Conservation (phyloP, 192 early-diverging fungal species). For the Podila epicladia region DNA sequence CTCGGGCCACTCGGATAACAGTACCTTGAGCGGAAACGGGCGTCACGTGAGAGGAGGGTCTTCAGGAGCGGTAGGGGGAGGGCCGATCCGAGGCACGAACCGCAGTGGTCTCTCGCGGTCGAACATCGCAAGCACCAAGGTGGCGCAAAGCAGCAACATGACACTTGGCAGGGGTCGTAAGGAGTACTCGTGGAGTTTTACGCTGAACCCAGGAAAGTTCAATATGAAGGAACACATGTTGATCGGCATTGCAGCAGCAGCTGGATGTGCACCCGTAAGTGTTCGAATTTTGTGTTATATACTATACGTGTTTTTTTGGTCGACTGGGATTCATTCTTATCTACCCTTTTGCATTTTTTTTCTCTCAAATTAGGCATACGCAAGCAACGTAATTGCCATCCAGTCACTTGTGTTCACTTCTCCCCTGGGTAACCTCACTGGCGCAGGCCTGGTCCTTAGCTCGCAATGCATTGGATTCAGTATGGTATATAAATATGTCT, state of each 20-base stretch:
- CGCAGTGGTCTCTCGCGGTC: slow-evolving; percentile 6
- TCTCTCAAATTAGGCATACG: slow-evolving; percentile 21
- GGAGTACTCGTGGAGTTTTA: slow-evolving; percentile 25
- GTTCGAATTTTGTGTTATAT: not conserved
- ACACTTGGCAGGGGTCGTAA: not conserved
- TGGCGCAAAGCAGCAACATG: not conserved
- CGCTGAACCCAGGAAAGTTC: slow-evolving; percentile 56
- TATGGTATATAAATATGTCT: slow-evolving; percentile 17
- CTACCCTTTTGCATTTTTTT: not conserved
- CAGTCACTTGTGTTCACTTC: slow-evolving; percentile 25
- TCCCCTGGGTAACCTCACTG: slow-evolving; percentile 21
- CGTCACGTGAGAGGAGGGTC: not conserved
- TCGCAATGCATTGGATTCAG: slow-evolving; percentile 47
- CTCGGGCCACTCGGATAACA: slow-evolving; percentile 10
- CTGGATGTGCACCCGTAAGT: slow-evolving; percentile 57
- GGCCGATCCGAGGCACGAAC: slow-evolving; percentile 13
- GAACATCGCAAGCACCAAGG: slow-evolving; percentile 2
- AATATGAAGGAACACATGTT: slow-evolving; percentile 77
- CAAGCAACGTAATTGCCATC: slow-evolving; percentile 39
- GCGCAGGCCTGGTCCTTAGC: slow-evolving; percentile 32
- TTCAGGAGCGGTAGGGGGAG: slow-evolving; percentile 3
- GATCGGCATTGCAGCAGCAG: slow-evolving; percentile 65
- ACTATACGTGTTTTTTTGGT: not conserved
- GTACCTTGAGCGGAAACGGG: slow-evolving; percentile 7
- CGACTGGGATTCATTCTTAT: not conserved